A percentile compares a stretch with the other conserved stretches of the same genome.
Evolutionary conservation across 2,329 filamentous ascomycete genomes (phyloP).

Genomic region (Xylaria arbuscula): DNA sequence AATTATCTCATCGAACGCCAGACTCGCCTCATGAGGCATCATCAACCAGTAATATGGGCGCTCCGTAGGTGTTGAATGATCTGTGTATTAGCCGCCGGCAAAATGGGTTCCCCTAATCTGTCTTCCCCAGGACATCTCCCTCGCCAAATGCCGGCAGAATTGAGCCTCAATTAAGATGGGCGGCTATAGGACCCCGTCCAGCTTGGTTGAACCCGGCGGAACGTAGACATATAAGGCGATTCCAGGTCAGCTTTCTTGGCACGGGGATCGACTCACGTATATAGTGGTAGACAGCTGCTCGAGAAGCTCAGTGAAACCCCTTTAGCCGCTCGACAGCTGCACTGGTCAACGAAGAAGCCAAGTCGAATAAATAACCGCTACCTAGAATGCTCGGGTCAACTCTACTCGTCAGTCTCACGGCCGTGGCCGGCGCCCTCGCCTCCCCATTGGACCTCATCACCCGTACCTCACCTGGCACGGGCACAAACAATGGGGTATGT

Average conservation of each 20-base stretch:
- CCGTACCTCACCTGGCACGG: conserved; percentile 47
- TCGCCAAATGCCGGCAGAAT: conserved; percentile 31
- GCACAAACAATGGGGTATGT: conserved; percentile 58
- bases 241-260: conserved; percentile 8
- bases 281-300: conserved; percentile 21
- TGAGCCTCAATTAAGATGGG: conserved; percentile 30
- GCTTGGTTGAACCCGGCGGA: neutral
- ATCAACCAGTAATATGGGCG: conserved; percentile 22
- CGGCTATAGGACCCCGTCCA: conserved; percentile 17
- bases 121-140: conserved; percentile 22
- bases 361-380: conserved; percentile 22
- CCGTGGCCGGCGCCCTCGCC: conserved; percentile 44
- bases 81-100: conserved; percentile 37
- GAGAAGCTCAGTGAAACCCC: conserved; percentile 24
- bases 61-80: conserved; percentile 3
- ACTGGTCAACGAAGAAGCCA: conserved; percentile 13
- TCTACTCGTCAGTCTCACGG: conserved; percentile 46
- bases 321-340: conserved; percentile 21
- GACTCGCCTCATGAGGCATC: conserved; percentile 12
- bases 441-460: conserved; percentile 48
- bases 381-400: conserved; percentile 47
- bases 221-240: neutral
- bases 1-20: conserved; percentile 8
- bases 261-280: conserved; percentile 24
- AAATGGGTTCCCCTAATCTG: conserved; percentile 30